Evolutionary conservation across 2,329 filamentous ascomycete genomes (phyloP).

Genomic region (Sporothrix brunneoviolacea): DNA sequence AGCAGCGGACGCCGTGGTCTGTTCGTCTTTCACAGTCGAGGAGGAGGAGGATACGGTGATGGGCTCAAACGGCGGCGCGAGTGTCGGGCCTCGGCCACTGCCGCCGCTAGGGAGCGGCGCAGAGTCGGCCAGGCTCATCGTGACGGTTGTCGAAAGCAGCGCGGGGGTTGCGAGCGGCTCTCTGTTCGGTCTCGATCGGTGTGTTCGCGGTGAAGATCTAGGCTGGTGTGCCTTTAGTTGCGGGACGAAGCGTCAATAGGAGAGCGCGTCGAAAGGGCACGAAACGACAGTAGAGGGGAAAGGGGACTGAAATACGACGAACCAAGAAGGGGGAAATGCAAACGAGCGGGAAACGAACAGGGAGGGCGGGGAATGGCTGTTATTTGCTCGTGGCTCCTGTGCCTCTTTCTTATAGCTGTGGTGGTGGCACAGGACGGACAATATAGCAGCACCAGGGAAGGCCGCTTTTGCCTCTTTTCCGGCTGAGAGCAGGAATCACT

Average conservation of each 20-base stretch:
- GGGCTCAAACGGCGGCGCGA: slow-evolving; percentile 19
- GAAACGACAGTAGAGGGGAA: background rate
- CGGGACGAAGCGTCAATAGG: too few relatives aligned
- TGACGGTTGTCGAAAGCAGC: background rate
- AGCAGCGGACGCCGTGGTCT: background rate
- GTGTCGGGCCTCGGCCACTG: slow-evolving; percentile 11
- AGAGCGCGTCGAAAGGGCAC: background rate
- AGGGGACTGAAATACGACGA: background rate
- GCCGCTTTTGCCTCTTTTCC: background rate
- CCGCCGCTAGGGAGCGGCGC: slow-evolving; percentile 10
- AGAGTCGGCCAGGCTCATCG: slow-evolving; percentile 17
- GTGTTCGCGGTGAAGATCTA: too few relatives aligned
- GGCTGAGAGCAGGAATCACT: slow-evolving; percentile 3
- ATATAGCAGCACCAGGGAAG: background rate
- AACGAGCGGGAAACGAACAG: background rate
- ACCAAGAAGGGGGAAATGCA: background rate
- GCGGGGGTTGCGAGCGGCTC: background rate
- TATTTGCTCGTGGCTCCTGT: slow-evolving; percentile 6
- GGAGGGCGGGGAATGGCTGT: slow-evolving; percentile 8
- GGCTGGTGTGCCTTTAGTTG: too few relatives aligned
- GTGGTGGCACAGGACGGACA: background rate
- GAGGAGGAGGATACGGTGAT: slow-evolving; percentile 9
- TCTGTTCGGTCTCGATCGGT: background rate
- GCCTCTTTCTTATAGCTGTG: background rate
- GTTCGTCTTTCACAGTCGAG: slow-evolving; percentile 7